Evolutionary conservation across 805 yeast species (phyloP), one percentile per base, ranked within the genome.

Genomic region (Suhomyces vadensis): DNA sequence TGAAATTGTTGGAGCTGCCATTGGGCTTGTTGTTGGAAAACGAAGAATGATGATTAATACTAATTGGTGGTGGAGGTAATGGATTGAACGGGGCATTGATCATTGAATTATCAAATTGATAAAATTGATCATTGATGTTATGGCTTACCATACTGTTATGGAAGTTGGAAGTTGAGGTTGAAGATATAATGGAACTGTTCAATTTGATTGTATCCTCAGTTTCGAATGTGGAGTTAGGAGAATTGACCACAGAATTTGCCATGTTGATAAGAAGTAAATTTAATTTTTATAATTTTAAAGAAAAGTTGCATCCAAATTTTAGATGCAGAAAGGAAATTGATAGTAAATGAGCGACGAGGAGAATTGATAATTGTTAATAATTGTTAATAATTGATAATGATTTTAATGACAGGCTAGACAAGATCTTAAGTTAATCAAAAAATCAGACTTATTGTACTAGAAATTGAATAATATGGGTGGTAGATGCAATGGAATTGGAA

Each of bases 131-230:
- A 31, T 35, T 49, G 31, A 42, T 41, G 20, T 29, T 29, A 11
- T n/a, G 20, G 13, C 20, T 38, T 7, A 27, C 29, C 22, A 38
- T 38, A 11, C 27, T 29, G 38, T 35, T 47, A 24, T 37, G 43
- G 21, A 16, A 31, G 25, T 37, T 37, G 26, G 26, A 39, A 37
- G 27, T 44, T 35, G 55, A 29, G 14, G 46, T 26, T 16, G 51
- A 50, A 25, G 53, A 46, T 8, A 46, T 42, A 37, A 53, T 42
- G 14, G 58, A 52, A 21, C 44, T 39, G 35, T 54, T 54, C 45
- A 56, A 41, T 35, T 47, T 48, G 41, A 55, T 54, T 26, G 61
- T 53, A 38, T 58, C 61, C 26, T 57, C 63, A 4, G 53, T 47
- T 41, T 55, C 60, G 17, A 49, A 48, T 9, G 58, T 51, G 17